These are phyloP conservation scores for Rhizoclosmatium globosum DNA, from an alignment of 192 early-diverging fungal species.

Conservation along the genomic window DNA sequence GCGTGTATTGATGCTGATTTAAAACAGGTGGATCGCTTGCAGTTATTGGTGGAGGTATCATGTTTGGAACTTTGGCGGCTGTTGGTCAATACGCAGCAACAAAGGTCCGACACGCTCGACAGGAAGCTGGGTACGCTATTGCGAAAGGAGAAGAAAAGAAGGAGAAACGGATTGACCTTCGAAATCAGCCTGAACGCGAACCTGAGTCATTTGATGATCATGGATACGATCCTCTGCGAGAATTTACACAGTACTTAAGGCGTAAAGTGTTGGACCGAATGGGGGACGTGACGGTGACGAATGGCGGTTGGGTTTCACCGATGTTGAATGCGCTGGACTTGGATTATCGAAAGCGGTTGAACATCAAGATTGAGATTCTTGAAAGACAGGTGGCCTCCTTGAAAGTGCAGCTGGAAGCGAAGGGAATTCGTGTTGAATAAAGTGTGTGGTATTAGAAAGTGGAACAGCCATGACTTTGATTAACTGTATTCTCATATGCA, in stretches of 20 bases:
- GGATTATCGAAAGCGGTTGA: slow-evolving; percentile 55
- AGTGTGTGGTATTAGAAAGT: no score
- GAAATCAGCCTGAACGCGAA: slow-evolving; percentile 7
- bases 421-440: background rate
- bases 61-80: slow-evolving; percentile 40
- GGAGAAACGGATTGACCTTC: background rate
- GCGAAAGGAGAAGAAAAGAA: background rate
- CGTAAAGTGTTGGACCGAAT: background rate
- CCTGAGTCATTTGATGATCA: slow-evolving; percentile 8
- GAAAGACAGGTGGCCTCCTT: slow-evolving; percentile 49
- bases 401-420: slow-evolving; percentile 34
- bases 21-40: slow-evolving; percentile 50
- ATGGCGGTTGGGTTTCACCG: slow-evolving; percentile 49
- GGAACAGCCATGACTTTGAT: no score
- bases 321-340: slow-evolving; percentile 58
- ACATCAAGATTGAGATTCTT: slow-evolving; percentile 47
- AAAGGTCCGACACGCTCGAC: slow-evolving; percentile 32
- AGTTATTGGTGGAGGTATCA: slow-evolving; percentile 45
- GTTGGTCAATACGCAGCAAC: slow-evolving; percentile 32
- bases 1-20: background rate
- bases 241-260: slow-evolving; percentile 2
- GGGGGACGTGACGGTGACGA: slow-evolving; percentile 11
- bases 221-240: slow-evolving; percentile 23
- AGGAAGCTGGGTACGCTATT: slow-evolving; percentile 15
- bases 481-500: no score